Conservation (phyloP, 352 stramenopile species). For the Phytopythium oedochilum region DNA sequence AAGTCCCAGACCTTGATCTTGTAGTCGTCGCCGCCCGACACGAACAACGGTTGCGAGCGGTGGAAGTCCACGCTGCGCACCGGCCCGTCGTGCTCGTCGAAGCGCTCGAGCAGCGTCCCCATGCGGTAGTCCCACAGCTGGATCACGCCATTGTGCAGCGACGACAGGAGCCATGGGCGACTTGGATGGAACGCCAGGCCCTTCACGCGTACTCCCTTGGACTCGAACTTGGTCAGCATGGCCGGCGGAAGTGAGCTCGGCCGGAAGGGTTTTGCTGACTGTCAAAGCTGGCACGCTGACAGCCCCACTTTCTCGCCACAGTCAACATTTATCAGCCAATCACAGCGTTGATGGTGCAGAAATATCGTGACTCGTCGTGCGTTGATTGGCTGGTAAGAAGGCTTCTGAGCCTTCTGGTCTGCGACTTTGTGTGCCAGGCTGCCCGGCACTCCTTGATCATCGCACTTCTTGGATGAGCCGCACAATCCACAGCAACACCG, state of each 20-base stretch:
- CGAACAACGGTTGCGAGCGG: constrained; percentile 96
- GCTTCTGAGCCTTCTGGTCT: too few relatives aligned
- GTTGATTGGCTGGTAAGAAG: too few relatives aligned
- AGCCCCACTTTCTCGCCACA: too few relatives aligned
- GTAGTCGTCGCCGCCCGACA: constrained; percentile 99
- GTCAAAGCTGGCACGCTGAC: too few relatives aligned
- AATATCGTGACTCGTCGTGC: too few relatives aligned
- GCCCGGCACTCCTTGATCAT: too few relatives aligned
- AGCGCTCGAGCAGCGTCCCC: constrained; percentile 98
- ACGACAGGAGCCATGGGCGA: constrained; percentile 98
- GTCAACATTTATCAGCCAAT: too few relatives aligned
- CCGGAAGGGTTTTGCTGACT: too few relatives aligned
- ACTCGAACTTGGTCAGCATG: constrained; percentile 99
- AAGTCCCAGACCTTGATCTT: constrained; percentile 99
- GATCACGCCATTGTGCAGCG: constrained; percentile 98
- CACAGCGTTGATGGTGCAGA: too few relatives aligned
- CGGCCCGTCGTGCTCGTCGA: constrained; percentile 99
- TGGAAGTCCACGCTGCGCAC: constrained; percentile 99
- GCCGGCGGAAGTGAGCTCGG: constrained; percentile 4
- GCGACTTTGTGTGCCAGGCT: too few relatives aligned
- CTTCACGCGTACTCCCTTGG: constrained; percentile 99
- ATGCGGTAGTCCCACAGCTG: constrained; percentile 99
- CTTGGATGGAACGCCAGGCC: constrained; percentile 98
- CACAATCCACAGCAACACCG: too few relatives aligned
- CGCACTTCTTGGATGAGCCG: too few relatives aligned